Evolutionary conservation across 768 basidiomycete genomes (phyloP).

Genomic region (Chlorophyllum brunneum): DNA sequence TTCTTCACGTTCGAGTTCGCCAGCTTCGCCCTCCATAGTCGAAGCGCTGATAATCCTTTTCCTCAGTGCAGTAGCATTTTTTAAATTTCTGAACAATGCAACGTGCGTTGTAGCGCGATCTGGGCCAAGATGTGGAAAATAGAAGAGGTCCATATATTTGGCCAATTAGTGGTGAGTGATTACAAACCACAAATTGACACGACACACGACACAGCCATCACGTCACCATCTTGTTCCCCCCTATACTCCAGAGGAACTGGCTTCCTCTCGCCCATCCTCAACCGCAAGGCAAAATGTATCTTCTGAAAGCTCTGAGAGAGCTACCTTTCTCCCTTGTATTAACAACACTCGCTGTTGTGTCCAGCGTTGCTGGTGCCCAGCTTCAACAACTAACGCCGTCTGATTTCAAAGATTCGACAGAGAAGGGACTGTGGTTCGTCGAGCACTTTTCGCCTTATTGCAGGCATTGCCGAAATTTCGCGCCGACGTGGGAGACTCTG

Average conservation of each 20-base stretch:
- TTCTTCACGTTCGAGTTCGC: constrained; percentile 66
- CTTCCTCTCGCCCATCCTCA: not conserved
- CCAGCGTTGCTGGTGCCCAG: not conserved
- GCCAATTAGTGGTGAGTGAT: not conserved
- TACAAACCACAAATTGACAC: constrained; percentile 2
- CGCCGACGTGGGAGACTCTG: constrained; percentile 78
- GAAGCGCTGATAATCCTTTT: constrained; percentile 70
- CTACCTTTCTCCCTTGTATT: constrained; percentile 5
- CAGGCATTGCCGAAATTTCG: constrained; percentile 72
- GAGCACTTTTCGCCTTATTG: constrained; percentile 91
- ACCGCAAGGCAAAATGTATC: not conserved
- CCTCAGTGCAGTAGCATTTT: constrained; percentile 58
- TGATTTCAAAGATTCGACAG: constrained; percentile 50
- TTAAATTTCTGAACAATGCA: constrained; percentile 64
- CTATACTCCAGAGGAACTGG: not conserved
- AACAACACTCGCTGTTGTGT: constrained; percentile 5
- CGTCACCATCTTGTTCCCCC: not conserved
- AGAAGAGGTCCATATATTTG: constrained; percentile 48
- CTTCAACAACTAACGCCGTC: constrained; percentile 47
- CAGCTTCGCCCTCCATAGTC: constrained; percentile 49
- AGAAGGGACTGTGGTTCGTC: constrained; percentile 71
- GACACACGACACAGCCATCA: not conserved
- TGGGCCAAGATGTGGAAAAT: constrained; percentile 48
- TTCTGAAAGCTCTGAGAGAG: not conserved
- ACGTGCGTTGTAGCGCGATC: constrained; percentile 45